A percentile compares a stretch with the other conserved stretches of the same genome.
These are phyloP conservation scores for Fusarium sarcochroum DNA, from an alignment of 2,329 filamentous ascomycete genomes.

Conservation along the genomic window DNA sequence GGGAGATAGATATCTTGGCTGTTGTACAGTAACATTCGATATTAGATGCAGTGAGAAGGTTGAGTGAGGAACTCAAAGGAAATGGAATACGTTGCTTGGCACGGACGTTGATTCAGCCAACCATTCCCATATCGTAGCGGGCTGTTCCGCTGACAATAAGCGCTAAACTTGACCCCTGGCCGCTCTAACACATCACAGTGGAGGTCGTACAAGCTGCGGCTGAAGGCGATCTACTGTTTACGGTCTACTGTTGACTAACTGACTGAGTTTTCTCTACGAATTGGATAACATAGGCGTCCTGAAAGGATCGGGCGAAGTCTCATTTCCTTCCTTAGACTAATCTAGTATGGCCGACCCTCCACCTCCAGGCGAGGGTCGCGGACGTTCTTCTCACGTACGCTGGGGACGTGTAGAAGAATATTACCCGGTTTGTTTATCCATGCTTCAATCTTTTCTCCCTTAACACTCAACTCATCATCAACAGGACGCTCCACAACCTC, in stretches of 20 bases:
- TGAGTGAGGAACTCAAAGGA: too few relatives aligned
- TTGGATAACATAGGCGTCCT: neutral
- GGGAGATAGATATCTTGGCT: slow-evolving; percentile 12
- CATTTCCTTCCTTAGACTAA: neutral
- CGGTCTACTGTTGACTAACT: neutral
- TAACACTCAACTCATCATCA: slow-evolving; percentile 11
- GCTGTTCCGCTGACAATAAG: slow-evolving; percentile 6
- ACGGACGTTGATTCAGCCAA: neutral
- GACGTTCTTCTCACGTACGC: slow-evolving; percentile 32
- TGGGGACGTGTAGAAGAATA: slow-evolving; percentile 38
- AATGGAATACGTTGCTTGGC: too few relatives aligned
- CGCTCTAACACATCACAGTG: neutral
- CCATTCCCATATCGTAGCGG: neutral
- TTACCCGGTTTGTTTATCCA: slow-evolving; percentile 34
- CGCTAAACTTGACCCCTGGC: slow-evolving; percentile 18
- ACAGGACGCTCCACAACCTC: slow-evolving; percentile 21
- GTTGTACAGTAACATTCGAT: neutral
- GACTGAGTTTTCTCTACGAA: neutral
- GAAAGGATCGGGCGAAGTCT: neutral
- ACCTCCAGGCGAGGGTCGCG: slow-evolving; percentile 20
- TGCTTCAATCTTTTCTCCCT: neutral
- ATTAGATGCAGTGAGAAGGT: neutral
- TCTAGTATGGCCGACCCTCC: slow-evolving; percentile 24
- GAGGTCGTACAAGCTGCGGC: slow-evolving; percentile 14
- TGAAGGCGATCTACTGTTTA: neutral